Evolutionary conservation across 169 alveolate genomes (phyloP).

Genomic region (Plasmodium gaboni): DNA sequence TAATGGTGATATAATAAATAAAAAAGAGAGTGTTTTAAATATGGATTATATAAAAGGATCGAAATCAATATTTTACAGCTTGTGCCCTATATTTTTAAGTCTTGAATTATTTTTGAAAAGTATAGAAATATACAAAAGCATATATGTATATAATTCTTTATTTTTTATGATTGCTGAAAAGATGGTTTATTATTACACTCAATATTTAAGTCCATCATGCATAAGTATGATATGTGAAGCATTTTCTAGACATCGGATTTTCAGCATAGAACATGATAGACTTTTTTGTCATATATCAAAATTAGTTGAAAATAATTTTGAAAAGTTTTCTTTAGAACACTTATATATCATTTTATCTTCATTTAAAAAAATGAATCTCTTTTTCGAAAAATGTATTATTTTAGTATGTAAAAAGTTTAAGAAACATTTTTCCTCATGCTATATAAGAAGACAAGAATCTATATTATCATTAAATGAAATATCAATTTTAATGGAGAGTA

Average conservation of each 20-base stretch:
- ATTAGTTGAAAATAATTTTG: conserved; percentile 64
- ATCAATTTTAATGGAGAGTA: conserved; percentile 67
- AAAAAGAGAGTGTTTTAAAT: background rate
- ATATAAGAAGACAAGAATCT: conserved; percentile 40
- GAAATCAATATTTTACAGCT: background rate
- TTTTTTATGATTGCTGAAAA: conserved; percentile 60
- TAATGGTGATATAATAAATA: background rate
- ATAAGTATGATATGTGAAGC: conserved; percentile 69
- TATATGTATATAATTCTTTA: conserved; percentile 54
- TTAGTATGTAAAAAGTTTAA: conserved; percentile 40
- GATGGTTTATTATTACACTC: conserved; percentile 70
- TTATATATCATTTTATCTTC: conserved; percentile 33
- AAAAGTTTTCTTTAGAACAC: conserved; percentile 57
- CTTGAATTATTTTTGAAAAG: conserved; percentile 62
- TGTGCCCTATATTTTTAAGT: conserved; percentile 58
- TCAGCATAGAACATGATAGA: conserved; percentile 65
- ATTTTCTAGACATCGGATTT: conserved; percentile 62
- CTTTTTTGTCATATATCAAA: conserved; percentile 59
- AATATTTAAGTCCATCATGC: conserved; percentile 39
- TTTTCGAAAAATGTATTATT: conserved; percentile 51
- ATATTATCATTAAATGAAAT: conserved; percentile 75
- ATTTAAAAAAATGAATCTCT: conserved; percentile 71
- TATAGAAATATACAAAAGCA: conserved; percentile 53
- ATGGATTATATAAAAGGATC: background rate
- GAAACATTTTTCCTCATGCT: conserved; percentile 27